Base-by-base conservation (phyloP, 169 alveolate species). In the Cyclospora cayetanensis region DNA sequence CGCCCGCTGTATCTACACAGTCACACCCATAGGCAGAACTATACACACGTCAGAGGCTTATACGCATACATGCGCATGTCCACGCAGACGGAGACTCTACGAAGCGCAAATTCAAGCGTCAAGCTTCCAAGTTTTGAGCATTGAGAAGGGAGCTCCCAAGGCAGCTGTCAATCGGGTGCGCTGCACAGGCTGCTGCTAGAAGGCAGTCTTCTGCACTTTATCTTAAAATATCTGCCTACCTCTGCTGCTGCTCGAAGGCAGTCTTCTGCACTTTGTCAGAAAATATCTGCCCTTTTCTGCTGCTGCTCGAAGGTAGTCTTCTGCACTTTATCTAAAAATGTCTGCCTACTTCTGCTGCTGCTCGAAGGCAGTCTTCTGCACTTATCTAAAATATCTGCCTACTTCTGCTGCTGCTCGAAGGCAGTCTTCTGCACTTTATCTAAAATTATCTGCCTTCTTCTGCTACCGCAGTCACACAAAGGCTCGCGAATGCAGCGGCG, bases 21-120 rank as follows among this genome's bases (percentile, higher is more conserved):
- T n/a, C n/a, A n/a, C n/a, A n/a, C n/a, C n/a, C n/a, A 15, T 46
- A 7, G 7, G 55, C 55, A 46, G 55, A n/a, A n/a, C n/a, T n/a
- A n/a, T n/a, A n/a, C n/a, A n/a, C n/a, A n/a, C n/a, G n/a, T n/a
- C n/a, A n/a, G n/a, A n/a, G n/a, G n/a, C n/a, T n/a, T n/a, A n/a
- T n/a, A n/a, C n/a, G n/a, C n/a, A n/a, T n/a, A n/a, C n/a, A n/a
- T n/a, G n/a, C n/a, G n/a, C n/a, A 15, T 15, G 60, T 9, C 18
- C 43, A 25, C n/a, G 53, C 50, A 80, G 89, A 63, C 89, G 89
- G 34, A 70, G 55, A 25, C 74, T 76, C 18, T 72, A 37, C 92
- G 88, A 88, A 65, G 92, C 92, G 42, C 92, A 88, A 52, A 18
- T 88, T 42, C 65, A 88, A 2, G 92, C 92, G 4, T 72, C 92